Evolutionary conservation across 352 stramenopile genomes (phyloP), one percentile per base, ranked within the genome.

Genomic region (Porosira glacialis): DNA sequence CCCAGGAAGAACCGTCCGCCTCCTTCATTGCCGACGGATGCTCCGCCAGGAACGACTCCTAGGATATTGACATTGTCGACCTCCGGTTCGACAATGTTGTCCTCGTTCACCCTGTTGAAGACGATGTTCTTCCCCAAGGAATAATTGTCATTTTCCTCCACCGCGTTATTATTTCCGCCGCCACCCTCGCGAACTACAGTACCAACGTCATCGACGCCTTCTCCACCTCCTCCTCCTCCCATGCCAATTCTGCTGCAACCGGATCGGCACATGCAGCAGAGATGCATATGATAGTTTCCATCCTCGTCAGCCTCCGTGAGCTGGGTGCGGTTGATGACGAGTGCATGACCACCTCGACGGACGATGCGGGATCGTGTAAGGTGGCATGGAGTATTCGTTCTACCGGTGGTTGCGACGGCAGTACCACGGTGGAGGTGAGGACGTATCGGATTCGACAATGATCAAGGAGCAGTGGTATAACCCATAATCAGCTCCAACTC

Each of bases 361-460:
- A 62, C 6, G 60, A 55, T 39, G 60, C 30, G 17, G 38, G 26
- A 17, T 70, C 60, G 39, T 51, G 35, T 35, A 70, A 21, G 11
- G 41, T 27, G 5, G 60, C 49, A 41, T 70, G 60, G 30, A 70
- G 33, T 15, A 70, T 61, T 31, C 30, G 33, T 22, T 70, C 39
- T 56, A 39, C 53, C 17, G 36, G 59, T 38, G n/a, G 10, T 19
- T 15, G n/a, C n/a, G n/a, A n/a, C n/a, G n/a, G n/a, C n/a, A n/a
- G n/a, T n/a, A n/a, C n/a, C n/a, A n/a, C n/a, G n/a, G n/a, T n/a
- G n/a, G n/a, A n/a, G n/a, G n/a, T n/a, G n/a, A n/a, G n/a, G n/a
- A n/a, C n/a, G n/a, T n/a, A n/a, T n/a, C n/a, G n/a, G n/a, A n/a
- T n/a, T n/a, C n/a, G n/a, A n/a, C n/a, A n/a, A n/a, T n/a, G n/a